Evolutionary conservation across 495 filamentous ascomycete species (phyloP).

Genomic region (Talaromyces stipitatus): DNA sequence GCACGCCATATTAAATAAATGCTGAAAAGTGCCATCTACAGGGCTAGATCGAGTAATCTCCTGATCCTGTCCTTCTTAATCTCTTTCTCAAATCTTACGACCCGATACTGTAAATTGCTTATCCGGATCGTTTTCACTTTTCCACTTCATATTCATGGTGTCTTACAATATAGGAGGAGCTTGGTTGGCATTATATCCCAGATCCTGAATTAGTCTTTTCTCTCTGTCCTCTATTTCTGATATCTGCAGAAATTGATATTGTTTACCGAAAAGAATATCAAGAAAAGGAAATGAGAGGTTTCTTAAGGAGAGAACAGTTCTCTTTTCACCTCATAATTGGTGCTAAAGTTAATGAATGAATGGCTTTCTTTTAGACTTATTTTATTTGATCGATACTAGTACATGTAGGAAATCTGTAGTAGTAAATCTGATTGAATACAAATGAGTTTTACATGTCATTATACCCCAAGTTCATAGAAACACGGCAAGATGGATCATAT

Average conservation of each 20-base stretch:
- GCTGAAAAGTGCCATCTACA: neutral
- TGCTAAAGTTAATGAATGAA: slow-evolving; percentile 6
- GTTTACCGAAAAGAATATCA: neutral
- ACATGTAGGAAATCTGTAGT: neutral
- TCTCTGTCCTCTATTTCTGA: neutral
- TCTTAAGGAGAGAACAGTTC: too few species aligned
- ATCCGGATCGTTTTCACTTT: neutral
- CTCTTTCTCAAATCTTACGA: slow-evolving; percentile 5
- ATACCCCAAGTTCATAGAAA: neutral
- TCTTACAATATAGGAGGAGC: slow-evolving; percentile 5
- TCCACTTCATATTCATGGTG: slow-evolving; percentile 20
- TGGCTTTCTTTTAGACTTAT: neutral
- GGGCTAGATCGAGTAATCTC: neutral
- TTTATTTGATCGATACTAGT: neutral
- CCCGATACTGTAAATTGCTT: neutral
- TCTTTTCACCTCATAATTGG: neutral
- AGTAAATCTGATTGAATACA: too few species aligned
- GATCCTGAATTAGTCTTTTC: slow-evolving; percentile 4
- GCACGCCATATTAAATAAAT: neutral
- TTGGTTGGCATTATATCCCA: slow-evolving; percentile 2
- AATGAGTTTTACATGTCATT: too few species aligned
- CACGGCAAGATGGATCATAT: neutral
- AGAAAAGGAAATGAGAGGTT: neutral
- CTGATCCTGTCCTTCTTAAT: slow-evolving; percentile 10
- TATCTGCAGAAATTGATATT: neutral